Conservation (phyloP, 768 basidiomycete species). For the Pisolithus orientalis region DNA sequence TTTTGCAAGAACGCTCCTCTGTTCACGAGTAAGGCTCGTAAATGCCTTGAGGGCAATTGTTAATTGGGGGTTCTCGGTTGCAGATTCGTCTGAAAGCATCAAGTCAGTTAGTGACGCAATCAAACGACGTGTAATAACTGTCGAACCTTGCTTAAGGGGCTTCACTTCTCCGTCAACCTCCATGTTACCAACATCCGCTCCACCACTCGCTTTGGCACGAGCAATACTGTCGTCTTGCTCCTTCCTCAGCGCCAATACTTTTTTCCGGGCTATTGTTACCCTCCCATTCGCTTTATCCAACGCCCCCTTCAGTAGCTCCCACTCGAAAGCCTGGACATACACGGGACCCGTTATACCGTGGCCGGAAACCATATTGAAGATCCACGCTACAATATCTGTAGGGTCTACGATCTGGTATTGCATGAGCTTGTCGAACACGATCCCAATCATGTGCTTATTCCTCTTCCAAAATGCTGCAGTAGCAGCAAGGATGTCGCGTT, state of each 20-base stretch:
- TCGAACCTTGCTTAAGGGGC: conserved; percentile 36
- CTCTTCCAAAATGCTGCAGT: conserved; percentile 77
- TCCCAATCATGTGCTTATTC: conserved; percentile 80
- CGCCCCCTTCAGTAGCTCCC: conserved; percentile 79
- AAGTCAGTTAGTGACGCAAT: not conserved
- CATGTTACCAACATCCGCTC: conserved; percentile 43
- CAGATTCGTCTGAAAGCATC: conserved; percentile 33
- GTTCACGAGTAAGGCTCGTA: conserved; percentile 66
- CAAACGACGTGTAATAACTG: not conserved
- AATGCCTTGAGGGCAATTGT: conserved; percentile 70
- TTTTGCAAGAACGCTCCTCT: conserved; percentile 65
- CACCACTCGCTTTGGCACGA: conserved; percentile 58
- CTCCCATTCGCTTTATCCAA: conserved; percentile 90
- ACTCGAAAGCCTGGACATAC: conserved; percentile 61
- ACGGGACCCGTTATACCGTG: conserved; percentile 21
- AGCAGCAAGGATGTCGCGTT: conserved; percentile 64
- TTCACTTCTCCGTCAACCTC: conserved; percentile 75
- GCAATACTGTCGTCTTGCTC: conserved; percentile 87
- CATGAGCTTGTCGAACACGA: conserved; percentile 96
- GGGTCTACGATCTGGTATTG: conserved; percentile 98
- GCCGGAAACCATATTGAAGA: conserved; percentile 53
- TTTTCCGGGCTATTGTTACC: conserved; percentile 69
- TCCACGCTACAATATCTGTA: conserved; percentile 82
- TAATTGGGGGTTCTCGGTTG: conserved; percentile 61
- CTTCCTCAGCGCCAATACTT: conserved; percentile 68